These are phyloP conservation scores for Ganoderma meredithae DNA, from an alignment of 1,284 basidiomycete species.

Conservation along the genomic window DNA sequence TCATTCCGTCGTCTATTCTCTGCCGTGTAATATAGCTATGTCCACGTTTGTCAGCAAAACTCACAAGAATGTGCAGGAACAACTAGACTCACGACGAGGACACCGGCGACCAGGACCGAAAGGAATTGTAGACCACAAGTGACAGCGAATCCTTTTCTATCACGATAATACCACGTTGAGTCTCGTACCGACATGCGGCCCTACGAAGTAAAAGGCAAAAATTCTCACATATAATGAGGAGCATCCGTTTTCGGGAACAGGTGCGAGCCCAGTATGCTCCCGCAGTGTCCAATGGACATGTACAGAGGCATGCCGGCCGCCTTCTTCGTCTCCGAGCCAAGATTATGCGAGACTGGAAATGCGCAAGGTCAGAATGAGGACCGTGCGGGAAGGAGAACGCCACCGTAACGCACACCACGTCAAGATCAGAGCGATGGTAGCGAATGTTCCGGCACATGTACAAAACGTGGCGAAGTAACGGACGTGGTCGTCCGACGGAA, in stretches of 20 bases:
- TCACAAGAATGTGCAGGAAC: background rate
- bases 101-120: constrained; percentile 56
- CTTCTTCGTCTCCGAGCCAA: constrained; percentile 81
- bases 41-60: background rate
- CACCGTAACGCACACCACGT: constrained; percentile 69
- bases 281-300: constrained; percentile 79
- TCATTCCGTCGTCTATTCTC: constrained; percentile 68
- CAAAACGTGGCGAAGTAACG: constrained; percentile 77
- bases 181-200: background rate
- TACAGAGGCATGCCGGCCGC: constrained; percentile 79
- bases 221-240: constrained; percentile 63
- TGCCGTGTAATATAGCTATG: constrained; percentile 46
- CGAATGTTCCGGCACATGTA: constrained; percentile 73
- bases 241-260: constrained; percentile 70
- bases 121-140: constrained; percentile 65
- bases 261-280: constrained; percentile 76
- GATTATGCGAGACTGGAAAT: constrained; percentile 68
- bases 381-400: background rate
- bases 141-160: constrained; percentile 72
- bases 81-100: constrained; percentile 59
- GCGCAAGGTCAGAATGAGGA: background rate
- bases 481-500: constrained; percentile 53
- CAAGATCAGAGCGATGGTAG: constrained; percentile 69
- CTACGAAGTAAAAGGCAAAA: background rate
- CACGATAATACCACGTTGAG: constrained; percentile 6